A percentile compares a stretch with the other conserved stretches of the same genome.
Evolutionary conservation across 2,329 filamentous ascomycete genomes (phyloP).

Genomic region (Huntiella moniliformis): DNA sequence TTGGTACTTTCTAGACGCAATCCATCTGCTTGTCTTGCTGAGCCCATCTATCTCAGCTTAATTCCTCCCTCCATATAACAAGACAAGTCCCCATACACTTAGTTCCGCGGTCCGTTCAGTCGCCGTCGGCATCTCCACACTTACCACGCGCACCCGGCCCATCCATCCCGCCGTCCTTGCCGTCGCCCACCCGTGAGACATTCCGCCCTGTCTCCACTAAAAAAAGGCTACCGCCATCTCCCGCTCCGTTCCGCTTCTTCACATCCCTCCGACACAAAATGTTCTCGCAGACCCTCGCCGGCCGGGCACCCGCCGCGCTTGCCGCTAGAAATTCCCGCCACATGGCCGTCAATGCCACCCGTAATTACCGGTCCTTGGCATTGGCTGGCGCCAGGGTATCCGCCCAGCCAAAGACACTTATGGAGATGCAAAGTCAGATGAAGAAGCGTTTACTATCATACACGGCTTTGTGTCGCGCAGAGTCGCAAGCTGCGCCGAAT

Average conservation of each 20-base stretch:
- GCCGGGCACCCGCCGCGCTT: conserved; percentile 38
- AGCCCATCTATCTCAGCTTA: neutral
- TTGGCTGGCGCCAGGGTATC: conserved; percentile 8
- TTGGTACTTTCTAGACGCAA: neutral
- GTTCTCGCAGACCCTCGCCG: conserved; percentile 28
- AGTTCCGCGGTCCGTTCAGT: neutral
- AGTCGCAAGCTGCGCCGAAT: conserved; percentile 53
- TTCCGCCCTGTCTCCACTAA: neutral
- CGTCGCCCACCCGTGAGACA: neutral
- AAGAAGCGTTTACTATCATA: conserved; percentile 32
- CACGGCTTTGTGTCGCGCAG: conserved; percentile 24
- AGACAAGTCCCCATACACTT: too few species aligned
- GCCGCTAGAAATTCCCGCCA: conserved; percentile 29
- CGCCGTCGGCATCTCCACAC: neutral
- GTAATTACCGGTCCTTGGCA: conserved; percentile 5
- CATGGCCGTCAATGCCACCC: conserved; percentile 18
- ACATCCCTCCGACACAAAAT: conserved; percentile 7
- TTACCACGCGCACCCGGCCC: neutral
- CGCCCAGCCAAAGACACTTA: conserved; percentile 1
- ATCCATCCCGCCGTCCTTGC: neutral
- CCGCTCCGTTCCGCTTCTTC: neutral
- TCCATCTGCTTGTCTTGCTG: neutral
- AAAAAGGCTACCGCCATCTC: neutral
- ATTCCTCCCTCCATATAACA: neutral
- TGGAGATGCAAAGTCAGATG: conserved; percentile 4